These are phyloP conservation scores for Meira nashicola DNA, from an alignment of 1,284 basidiomycete genomes.

Conservation along the genomic window DNA sequence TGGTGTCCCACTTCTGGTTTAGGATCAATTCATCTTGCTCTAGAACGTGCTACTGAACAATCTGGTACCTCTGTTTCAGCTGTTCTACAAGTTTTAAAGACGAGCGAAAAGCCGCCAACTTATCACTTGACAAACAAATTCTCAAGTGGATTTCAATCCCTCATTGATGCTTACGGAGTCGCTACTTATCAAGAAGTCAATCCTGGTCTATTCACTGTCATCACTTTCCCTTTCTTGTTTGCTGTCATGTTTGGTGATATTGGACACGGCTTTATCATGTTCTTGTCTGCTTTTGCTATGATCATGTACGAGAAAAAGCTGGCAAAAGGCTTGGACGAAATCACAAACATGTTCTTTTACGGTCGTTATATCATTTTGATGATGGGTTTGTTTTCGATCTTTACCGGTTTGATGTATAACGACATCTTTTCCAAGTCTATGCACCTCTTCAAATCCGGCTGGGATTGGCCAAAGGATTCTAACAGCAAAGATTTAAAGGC, in stretches of 20 bases:
- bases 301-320: slow-evolving; percentile 77
- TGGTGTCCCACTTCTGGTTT: slow-evolving; percentile 96
- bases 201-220: slow-evolving; percentile 86
- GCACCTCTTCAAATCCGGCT: slow-evolving; percentile 81
- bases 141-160: slow-evolving; percentile 92
- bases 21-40: slow-evolving; percentile 74
- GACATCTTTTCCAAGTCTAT: slow-evolving; percentile 95
- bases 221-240: slow-evolving; percentile 97
- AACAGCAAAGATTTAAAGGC: slow-evolving; percentile 36
- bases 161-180: slow-evolving; percentile 96
- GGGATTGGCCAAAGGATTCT: slow-evolving; percentile 66
- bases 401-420: slow-evolving; percentile 97
- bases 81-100: slow-evolving; percentile 83
- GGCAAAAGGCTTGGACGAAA: slow-evolving; percentile 76
- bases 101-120: slow-evolving; percentile 87
- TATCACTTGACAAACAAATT: slow-evolving; percentile 94
- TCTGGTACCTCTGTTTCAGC: slow-evolving; percentile 88
- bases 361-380: slow-evolving; percentile 97
- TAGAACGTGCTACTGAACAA: slow-evolving; percentile 89
- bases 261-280: slow-evolving; percentile 85
- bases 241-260: slow-evolving; percentile 99
- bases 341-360: slow-evolving; percentile 84
- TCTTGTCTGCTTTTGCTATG: slow-evolving; percentile 74
- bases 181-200: slow-evolving; percentile 96
- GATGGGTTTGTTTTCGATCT: slow-evolving; percentile 88